A percentile compares a stretch with the other conserved stretches of the same genome.
These are phyloP conservation scores for Pichia sp. DNA, from an alignment of 1,139 yeast genomes.

Conservation along the genomic window DNA sequence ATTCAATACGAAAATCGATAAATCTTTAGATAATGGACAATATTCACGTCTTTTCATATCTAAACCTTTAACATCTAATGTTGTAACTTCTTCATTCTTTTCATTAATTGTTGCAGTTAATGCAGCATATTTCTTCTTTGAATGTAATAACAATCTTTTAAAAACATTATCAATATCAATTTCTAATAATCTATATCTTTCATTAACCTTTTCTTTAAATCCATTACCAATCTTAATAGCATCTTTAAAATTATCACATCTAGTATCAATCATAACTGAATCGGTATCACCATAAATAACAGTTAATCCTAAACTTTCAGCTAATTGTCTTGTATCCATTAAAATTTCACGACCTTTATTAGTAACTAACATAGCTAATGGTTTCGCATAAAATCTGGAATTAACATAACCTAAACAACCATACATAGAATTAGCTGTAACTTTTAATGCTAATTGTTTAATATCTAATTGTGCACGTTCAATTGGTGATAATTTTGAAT, in stretches of 20 bases:
- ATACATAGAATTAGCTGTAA: slow-evolving; percentile 98
- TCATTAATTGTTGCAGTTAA: slow-evolving; percentile 43
- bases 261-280: slow-evolving; percentile 97
- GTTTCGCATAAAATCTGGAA: slow-evolving; percentile 93
- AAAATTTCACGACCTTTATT: slow-evolving; percentile 93
- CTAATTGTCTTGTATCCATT: slow-evolving; percentile 87
- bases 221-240: slow-evolving; percentile 81
- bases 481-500: slow-evolving; percentile 54
- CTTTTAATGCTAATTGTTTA: slow-evolving; percentile 90
- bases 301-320: slow-evolving; percentile 73
- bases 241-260: slow-evolving; percentile 59
- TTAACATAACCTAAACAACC: slow-evolving; percentile 94
- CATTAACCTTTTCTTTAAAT: slow-evolving; percentile 81
- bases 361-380: slow-evolving; percentile 92
- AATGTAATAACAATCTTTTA: slow-evolving; percentile 76
- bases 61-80: slow-evolving; percentile 87
- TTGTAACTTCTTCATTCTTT: slow-evolving; percentile 46
- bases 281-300: slow-evolving; percentile 99
- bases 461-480: slow-evolving; percentile 83
- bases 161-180: slow-evolving; percentile 94
- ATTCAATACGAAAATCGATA: slow-evolving; percentile 69
- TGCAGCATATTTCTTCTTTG: slow-evolving; percentile 99
- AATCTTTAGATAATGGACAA: slow-evolving; percentile 87
- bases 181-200: slow-evolving; percentile 78
- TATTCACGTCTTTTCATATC: slow-evolving; percentile 97